Evolutionary conservation across 306 rosid genomes (phyloP).

Genomic region (Prosopis cineraria): DNA sequence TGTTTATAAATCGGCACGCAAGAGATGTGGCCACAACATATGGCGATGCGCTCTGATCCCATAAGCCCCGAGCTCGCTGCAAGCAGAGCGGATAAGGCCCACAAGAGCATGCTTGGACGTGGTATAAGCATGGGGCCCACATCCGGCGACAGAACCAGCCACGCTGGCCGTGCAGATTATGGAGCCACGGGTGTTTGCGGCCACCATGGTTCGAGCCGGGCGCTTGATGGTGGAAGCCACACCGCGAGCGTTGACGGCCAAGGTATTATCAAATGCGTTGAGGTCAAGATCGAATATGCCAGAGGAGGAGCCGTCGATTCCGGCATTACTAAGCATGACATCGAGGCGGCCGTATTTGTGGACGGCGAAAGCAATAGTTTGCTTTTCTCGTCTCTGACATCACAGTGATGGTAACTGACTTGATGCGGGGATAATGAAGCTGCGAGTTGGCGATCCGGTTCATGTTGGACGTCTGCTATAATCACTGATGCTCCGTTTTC

Average conservation of each 20-base stretch:
- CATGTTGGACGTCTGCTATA: slow-evolving; percentile 64
- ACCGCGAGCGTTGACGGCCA: slow-evolving; percentile 61
- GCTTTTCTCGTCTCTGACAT: slow-evolving; percentile 67
- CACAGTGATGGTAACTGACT: slow-evolving; percentile 64
- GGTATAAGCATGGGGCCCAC: too few species aligned
- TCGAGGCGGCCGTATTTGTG: too few species aligned
- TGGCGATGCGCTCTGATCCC: slow-evolving; percentile 65
- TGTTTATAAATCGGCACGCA: too few species aligned
- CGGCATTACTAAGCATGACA: too few species aligned
- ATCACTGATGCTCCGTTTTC: slow-evolving; percentile 65
- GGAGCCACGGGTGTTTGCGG: slow-evolving; percentile 48
- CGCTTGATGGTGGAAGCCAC: slow-evolving; percentile 60
- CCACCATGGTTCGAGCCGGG: slow-evolving; percentile 68
- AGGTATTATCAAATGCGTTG: too few species aligned
- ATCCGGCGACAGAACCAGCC: too few species aligned
- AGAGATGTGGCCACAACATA: slow-evolving; percentile 57
- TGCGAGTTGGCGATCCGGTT: slow-evolving; percentile 49
- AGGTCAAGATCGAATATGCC: slow-evolving; percentile 63
- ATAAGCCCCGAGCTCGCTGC: slow-evolving; percentile 12
- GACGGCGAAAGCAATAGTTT: slow-evolving; percentile 47
- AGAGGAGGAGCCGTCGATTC: slow-evolving; percentile 44
- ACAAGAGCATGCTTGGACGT: too few species aligned
- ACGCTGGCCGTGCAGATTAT: slow-evolving; percentile 69
- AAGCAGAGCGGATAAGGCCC: slow-evolving; percentile 50
- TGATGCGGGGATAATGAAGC: too few species aligned